Evolutionary conservation across 2,329 filamentous ascomycete genomes (phyloP).

Genomic region (Phyllosticta citribraziliensis): DNA sequence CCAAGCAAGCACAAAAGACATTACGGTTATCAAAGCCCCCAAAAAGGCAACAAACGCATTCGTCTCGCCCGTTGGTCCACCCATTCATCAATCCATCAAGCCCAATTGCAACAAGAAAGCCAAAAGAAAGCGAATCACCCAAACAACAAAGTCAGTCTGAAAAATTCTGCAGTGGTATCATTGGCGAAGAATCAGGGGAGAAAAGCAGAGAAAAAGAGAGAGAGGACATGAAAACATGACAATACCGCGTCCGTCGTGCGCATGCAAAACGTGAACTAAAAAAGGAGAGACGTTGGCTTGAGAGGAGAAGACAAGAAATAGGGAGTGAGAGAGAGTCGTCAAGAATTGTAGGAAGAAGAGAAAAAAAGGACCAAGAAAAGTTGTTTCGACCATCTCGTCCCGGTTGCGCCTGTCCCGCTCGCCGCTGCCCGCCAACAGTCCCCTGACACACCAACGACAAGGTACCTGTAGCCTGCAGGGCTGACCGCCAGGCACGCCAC

Average conservation of each 20-base stretch:
- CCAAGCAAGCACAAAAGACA: not conserved
- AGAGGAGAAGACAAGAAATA: not conserved
- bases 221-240: no score
- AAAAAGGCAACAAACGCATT: not conserved
- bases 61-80: not conserved
- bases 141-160: not conserved
- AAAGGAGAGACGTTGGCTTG: not conserved
- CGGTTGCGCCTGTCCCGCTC: not conserved
- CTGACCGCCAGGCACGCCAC: not conserved
- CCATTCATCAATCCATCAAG: not conserved
- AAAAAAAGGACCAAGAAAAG: not conserved
- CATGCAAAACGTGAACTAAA: not conserved
- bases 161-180: not conserved
- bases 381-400: not conserved
- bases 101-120: not conserved
- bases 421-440: not conserved
- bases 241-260: no score
- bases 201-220: no score
- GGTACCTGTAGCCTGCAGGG: not conserved
- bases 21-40: not conserved
- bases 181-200: not conserved
- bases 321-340: not conserved
- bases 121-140: not conserved
- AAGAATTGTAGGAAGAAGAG: not conserved
- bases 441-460: not conserved